phyloP scores from a whole-genome alignment of 1,139 yeast species.

The Geotrichum fermentans region DNA sequence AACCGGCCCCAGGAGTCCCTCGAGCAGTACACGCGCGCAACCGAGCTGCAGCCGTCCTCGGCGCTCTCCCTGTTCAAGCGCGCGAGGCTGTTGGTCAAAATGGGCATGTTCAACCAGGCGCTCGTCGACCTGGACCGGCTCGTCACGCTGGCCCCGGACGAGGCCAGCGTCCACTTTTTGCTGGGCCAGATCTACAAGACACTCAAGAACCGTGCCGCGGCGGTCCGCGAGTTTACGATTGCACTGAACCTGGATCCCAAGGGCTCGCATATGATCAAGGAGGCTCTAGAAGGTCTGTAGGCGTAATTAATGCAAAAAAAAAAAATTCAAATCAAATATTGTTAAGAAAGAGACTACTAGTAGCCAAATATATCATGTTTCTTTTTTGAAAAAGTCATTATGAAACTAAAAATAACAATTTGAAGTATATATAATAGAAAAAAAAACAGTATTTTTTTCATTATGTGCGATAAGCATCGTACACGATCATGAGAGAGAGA shows the following conservation, averaged over 20 bases:
- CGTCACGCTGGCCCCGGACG: conserved; percentile 80
- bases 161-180: conserved; percentile 86
- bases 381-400: not conserved
- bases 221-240: conserved; percentile 79
- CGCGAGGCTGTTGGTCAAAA: conserved; percentile 71
- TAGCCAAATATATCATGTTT: not conserved
- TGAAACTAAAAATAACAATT: conserved; percentile 7
- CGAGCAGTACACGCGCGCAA: conserved; percentile 75
- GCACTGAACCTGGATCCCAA: conserved; percentile 92
- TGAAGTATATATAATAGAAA: not conserved
- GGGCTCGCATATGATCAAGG: conserved; percentile 81
- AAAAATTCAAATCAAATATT: not conserved
- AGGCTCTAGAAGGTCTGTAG: conserved; percentile 57
- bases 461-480: too few relatives aligned
- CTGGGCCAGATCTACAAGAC: conserved; percentile 83
- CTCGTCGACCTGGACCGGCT: conserved; percentile 67
- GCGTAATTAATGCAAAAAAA: not conserved
- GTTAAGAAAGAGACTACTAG: not conserved
- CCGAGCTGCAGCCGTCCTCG: conserved; percentile 69
- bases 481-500: not conserved
- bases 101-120: conserved; percentile 70
- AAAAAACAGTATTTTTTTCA: too few relatives aligned
- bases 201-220: conserved; percentile 67
- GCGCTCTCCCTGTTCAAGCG: conserved; percentile 85
- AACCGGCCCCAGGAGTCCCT: conserved; percentile 69